A percentile compares a stretch with the other conserved stretches of the same genome.
phyloP scores from a whole-genome alignment of 495 filamentous ascomycete species.

The Trichoderma virens region DNA sequence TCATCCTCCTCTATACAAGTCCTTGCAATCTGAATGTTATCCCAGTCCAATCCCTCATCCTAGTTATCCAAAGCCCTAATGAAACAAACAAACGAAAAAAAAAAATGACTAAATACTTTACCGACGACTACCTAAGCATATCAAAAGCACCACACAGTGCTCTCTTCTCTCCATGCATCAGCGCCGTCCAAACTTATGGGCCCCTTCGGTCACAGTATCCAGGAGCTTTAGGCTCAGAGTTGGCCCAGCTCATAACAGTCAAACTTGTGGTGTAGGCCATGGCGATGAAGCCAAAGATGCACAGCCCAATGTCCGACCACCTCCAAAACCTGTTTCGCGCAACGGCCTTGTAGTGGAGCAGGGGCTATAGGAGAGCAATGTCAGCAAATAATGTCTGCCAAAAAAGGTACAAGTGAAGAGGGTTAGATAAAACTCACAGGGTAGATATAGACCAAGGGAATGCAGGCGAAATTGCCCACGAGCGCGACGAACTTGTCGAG shows the following conservation, averaged over 20 bases:
- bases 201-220: slow-evolving; percentile 40
- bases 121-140: no score
- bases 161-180: neutral
- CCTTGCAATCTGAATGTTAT: slow-evolving; percentile 7
- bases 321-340: slow-evolving; percentile 56
- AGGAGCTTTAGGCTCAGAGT: slow-evolving; percentile 30
- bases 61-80: neutral
- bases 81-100: neutral
- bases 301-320: slow-evolving; percentile 62
- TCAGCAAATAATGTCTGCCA: slow-evolving; percentile 16
- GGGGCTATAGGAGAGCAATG: slow-evolving; percentile 46
- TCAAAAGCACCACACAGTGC: neutral
- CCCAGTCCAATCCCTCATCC: slow-evolving; percentile 14
- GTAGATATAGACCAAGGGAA: slow-evolving; percentile 95
- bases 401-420: neutral
- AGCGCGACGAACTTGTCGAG: slow-evolving; percentile 95
- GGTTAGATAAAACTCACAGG: slow-evolving; percentile 53
- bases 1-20: slow-evolving; percentile 3
- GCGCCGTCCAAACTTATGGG: neutral
- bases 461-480: slow-evolving; percentile 95
- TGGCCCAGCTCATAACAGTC: slow-evolving; percentile 77
- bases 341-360: slow-evolving; percentile 79
- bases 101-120: neutral
- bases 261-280: slow-evolving; percentile 87
- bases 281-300: slow-evolving; percentile 71